Evolutionary conservation across 768 basidiomycete genomes (phyloP).

Genomic region (Nidularia pulvinata): DNA sequence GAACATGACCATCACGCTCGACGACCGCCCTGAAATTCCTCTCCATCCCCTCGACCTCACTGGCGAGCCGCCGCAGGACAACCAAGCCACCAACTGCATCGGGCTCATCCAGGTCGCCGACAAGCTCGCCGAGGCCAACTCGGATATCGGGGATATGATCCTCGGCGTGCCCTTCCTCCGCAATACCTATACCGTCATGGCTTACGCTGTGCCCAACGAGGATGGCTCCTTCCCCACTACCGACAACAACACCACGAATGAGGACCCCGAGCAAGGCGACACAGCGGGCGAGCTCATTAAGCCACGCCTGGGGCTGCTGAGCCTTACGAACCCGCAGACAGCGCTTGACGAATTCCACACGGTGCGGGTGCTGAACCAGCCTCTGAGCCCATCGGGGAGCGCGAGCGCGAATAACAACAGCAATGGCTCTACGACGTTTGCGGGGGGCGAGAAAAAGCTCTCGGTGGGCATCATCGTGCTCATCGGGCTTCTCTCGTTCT

Average conservation of each 20-base stretch:
- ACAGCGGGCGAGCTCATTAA: constrained; percentile 14
- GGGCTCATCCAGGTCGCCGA: constrained; percentile 69
- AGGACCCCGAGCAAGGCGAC: too few species aligned
- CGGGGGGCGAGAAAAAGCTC: constrained; percentile 32
- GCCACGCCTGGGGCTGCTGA: constrained; percentile 59
- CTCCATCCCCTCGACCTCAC: constrained; percentile 81
- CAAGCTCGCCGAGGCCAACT: constrained; percentile 29
- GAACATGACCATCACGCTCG: constrained; percentile 70
- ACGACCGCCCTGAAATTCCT: constrained; percentile 52
- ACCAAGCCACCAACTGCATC: constrained; percentile 47
- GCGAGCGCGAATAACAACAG: constrained; percentile 1
- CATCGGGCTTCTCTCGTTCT: constrained; percentile 56
- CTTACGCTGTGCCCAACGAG: constrained; percentile 47
- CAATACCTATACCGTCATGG: constrained; percentile 78
- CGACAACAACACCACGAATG: constrained; percentile 1
- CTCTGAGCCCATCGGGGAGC: constrained; percentile 29
- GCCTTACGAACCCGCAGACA: constrained; percentile 57
- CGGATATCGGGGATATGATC: constrained; percentile 63
- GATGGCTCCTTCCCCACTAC: constrained; percentile 40
- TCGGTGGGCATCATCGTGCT: constrained; percentile 66
- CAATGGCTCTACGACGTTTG: constrained; percentile 11
- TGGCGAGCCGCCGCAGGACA: constrained; percentile 37
- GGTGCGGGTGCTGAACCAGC: constrained; percentile 66
- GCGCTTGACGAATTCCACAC: constrained; percentile 70
- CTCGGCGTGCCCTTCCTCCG: constrained; percentile 80